Conservation (phyloP, 2,329 filamentous ascomycete genomes). For the Phialophora expanda region DNA sequence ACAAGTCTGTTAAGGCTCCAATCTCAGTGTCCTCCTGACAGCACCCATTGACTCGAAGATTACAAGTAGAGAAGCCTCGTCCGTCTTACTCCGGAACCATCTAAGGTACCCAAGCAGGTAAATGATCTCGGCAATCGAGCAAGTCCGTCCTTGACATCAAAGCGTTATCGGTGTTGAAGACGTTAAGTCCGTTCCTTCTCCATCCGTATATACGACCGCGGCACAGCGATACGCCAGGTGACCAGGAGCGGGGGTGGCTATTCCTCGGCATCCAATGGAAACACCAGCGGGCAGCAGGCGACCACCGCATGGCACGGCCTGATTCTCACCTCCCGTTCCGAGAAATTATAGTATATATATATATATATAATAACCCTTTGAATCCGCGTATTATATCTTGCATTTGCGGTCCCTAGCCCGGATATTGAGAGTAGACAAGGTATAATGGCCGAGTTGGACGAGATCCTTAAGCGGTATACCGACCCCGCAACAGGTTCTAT, state of each 20-base stretch:
- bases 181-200: not conserved
- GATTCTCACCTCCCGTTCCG: not conserved
- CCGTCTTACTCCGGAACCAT: not conserved
- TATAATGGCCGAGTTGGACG: constrained; percentile 21
- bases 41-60: too few relatives aligned
- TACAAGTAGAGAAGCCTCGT: not conserved
- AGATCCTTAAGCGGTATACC: constrained; percentile 24
- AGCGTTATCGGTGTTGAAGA: not conserved
- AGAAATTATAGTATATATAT: not conserved
- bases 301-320: not conserved
- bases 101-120: not conserved
- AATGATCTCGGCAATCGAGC: not conserved
- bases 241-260: not conserved
- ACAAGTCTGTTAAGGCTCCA: too few relatives aligned
- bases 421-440: not conserved
- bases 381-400: not conserved
- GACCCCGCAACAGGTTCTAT: constrained; percentile 20
- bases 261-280: not conserved
- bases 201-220: not conserved
- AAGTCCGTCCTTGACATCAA: not conserved
- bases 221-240: too few relatives aligned
- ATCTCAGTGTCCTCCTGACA: not conserved
- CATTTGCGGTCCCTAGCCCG: not conserved
- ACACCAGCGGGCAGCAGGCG: not conserved
- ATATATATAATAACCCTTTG: not conserved